Base-by-base conservation (phyloP, 257 asterid species). In the Lycium ferocissimum region DNA sequence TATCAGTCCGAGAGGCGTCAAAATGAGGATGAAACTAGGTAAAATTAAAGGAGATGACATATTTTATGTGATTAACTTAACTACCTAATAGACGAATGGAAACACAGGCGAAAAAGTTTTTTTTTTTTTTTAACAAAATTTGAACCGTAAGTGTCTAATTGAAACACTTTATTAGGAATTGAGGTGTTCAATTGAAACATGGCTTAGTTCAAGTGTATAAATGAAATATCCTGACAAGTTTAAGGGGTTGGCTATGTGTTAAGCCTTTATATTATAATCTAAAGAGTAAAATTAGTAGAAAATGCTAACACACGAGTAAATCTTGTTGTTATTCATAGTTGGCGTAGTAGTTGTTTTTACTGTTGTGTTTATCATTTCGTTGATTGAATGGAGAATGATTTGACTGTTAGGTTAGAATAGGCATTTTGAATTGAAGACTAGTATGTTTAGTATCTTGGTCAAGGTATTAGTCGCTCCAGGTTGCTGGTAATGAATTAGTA, bases 21-120 rank as follows among this genome's bases (percentile, higher is more conserved):
- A 59, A 88, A 83, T 56, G 95, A 93, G 61, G 98, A 91, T 45
- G 97, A 93, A 75, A 85, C 92, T 63, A 94, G 99, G 99, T 95
- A 88, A 65, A 6, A 82, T 84, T 26, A 26, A 26, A 26, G 33
- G 33, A 26, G 33, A 26, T 26, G 33, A 26, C 33, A 26, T 26
- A 26, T 26, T 26, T 26, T 26, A 26, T 26, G 33, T 26, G 33
- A 26, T 26, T 26, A 26, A 26, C 33, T 26, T 26, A 26, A 26
- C 33, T 26, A 0, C 33, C 33, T 26, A 26, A 26, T 26, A 26
- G 33, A 26, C 33, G 33, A 26, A 0, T 26, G 33, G 33, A 26
- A 26, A 26, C 33, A 26, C 33, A 26, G 33, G 33, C 33, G 33
- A 26, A 26, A 1, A 26, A 26, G 33, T 26, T 26, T 26, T 26